Conservation (phyloP, 2,329 filamentous ascomycete genomes). For the Truncatella angustata region DNA sequence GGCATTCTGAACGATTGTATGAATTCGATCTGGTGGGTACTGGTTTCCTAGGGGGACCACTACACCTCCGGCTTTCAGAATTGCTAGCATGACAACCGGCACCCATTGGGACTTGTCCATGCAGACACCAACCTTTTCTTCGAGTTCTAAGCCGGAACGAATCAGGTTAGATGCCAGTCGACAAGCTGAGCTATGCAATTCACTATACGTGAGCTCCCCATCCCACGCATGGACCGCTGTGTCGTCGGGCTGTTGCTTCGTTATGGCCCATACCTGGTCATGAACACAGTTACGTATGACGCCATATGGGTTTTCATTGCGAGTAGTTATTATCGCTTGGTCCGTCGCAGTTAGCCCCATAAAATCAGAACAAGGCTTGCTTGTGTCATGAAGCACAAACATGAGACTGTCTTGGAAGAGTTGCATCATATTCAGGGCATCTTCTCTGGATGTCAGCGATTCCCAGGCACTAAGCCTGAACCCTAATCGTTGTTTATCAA, state of each 20-base stretch:
- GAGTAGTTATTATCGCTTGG: background rate
- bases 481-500: background rate
- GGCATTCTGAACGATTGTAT: background rate
- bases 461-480: background rate
- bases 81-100: conserved; percentile 31
- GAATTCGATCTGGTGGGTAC: background rate
- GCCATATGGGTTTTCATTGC: background rate
- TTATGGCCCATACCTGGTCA: background rate
- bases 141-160: too few relatives aligned
- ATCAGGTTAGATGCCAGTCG: too few relatives aligned
- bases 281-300: background rate
- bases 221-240: conserved; percentile 2
- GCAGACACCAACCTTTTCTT: conserved; percentile 30
- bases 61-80: conserved; percentile 33
- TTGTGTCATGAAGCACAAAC: background rate
- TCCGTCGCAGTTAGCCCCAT: background rate
- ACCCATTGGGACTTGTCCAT: conserved; percentile 34
- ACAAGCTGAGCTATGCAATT: conserved; percentile 16
- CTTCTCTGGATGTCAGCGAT: background rate
- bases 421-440: background rate
- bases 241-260: background rate
- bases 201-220: conserved; percentile 7
- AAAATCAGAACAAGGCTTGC: background rate
- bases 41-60: conserved; percentile 33
- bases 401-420: background rate